These are phyloP conservation scores for Penicillium psychrosexuale DNA, from an alignment of 2,329 filamentous ascomycete species.

Conservation along the genomic window DNA sequence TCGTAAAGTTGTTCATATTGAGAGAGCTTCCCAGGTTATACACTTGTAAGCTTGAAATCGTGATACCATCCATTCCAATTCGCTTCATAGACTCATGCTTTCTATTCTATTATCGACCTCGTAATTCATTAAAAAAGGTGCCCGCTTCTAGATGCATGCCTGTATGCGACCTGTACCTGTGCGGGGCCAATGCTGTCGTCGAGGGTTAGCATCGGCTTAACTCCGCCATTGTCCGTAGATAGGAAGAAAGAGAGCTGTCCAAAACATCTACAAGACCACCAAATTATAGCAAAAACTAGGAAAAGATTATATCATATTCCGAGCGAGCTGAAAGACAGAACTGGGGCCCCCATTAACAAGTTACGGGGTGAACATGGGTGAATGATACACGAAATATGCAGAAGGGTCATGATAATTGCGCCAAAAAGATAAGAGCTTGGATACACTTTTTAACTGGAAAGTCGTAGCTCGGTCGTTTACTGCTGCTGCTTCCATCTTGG, in stretches of 20 bases:
- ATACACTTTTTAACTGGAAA: constrained; percentile 28
- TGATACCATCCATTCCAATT: background rate
- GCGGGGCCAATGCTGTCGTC: background rate
- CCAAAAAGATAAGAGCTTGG: constrained; percentile 23
- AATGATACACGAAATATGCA: constrained; percentile 29
- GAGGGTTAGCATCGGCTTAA: background rate
- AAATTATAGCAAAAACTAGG: background rate
- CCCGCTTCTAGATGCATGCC: background rate
- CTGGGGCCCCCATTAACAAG: constrained; percentile 6
- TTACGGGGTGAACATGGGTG: constrained; percentile 9
- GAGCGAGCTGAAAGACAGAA: constrained; percentile 11
- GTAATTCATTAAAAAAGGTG: background rate
- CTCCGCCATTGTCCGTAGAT: too few species aligned
- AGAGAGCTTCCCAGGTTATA: background rate
- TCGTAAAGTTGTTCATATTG: background rate
- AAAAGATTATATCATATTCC: constrained; percentile 6
- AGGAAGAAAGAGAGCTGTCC: background rate
- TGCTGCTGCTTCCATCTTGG: constrained; percentile 40
- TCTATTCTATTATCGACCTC: background rate
- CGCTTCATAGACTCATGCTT: background rate
- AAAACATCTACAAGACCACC: background rate
- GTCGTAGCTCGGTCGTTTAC: constrained; percentile 23
- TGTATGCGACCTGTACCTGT: background rate
- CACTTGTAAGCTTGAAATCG: background rate
- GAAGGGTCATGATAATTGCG: constrained; percentile 27